Conservation (phyloP, 2,329 filamentous ascomycete genomes). For the Cladobotryum protrusum region DNA sequence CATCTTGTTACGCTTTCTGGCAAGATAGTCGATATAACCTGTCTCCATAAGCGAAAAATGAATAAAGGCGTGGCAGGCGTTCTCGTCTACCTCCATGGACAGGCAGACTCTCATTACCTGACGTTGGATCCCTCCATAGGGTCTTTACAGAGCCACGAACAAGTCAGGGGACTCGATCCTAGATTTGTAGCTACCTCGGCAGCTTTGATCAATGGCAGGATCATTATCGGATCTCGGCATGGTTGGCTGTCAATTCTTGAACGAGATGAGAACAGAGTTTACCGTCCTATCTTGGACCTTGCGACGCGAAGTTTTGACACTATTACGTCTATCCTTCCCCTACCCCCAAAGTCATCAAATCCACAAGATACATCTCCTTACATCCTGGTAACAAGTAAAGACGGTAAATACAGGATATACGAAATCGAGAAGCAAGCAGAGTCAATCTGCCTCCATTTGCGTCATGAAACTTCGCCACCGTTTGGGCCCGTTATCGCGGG, state of each 20-base stretch:
- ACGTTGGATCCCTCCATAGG: slow-evolving; percentile 29
- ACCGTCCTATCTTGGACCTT: slow-evolving; percentile 26
- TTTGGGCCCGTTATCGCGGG: slow-evolving; percentile 74
- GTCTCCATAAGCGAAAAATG: slow-evolving; percentile 22
- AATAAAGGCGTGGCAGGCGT: slow-evolving; percentile 23
- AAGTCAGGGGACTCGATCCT: slow-evolving; percentile 36
- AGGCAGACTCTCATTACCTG: slow-evolving; percentile 37
- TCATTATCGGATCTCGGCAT: slow-evolving; percentile 50
- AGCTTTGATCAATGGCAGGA: slow-evolving; percentile 30
- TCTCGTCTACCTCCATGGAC: slow-evolving; percentile 42
- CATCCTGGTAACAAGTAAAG: slow-evolving; percentile 67
- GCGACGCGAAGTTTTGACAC: slow-evolving; percentile 50
- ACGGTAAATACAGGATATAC: slow-evolving; percentile 69
- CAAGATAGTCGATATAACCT: slow-evolving; percentile 47
- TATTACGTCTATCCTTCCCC: slow-evolving; percentile 58
- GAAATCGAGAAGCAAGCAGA: slow-evolving; percentile 26
- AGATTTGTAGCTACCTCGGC: slow-evolving; percentile 46
- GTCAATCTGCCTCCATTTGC: slow-evolving; percentile 34
- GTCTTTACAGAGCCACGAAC: slow-evolving; percentile 21
- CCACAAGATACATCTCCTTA: slow-evolving; percentile 25
- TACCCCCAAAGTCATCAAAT: slow-evolving; percentile 25
- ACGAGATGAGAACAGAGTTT: slow-evolving; percentile 17
- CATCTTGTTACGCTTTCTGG: slow-evolving; percentile 35
- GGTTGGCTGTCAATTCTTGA: slow-evolving; percentile 39
- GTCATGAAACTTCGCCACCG: slow-evolving; percentile 63